Base-by-base conservation (phyloP, 2,329 filamentous ascomycete genomes). In the Aspergillus aculeatinus region DNA sequence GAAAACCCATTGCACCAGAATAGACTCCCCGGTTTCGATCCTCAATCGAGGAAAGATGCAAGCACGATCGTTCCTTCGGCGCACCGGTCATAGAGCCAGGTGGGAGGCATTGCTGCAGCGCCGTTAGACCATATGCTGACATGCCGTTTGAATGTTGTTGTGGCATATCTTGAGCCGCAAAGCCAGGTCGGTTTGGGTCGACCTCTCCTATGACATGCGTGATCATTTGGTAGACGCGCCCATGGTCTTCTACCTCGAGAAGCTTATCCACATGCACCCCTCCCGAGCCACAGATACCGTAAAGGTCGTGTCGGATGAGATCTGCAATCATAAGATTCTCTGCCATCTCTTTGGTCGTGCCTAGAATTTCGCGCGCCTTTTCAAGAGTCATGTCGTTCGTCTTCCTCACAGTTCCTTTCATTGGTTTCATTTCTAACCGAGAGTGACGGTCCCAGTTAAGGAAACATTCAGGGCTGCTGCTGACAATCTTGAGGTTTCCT, bases 261-360 rank as follows among this genome's bases (percentile, higher is more conserved):
- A 97, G 80, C 58, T 92, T 88, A 14, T 88, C 86, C 1, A 96
- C 92, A 5, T 79, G 74, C 1, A 97, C 92, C 60, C 85, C 84
- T 0, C 87, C 88, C 1, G 89, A 84, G 5, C 90, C 91, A 62
- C 89, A 91, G 9, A 96, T 87, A n/a, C 88, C 87, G 74, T 96
- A 90, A 12, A 98, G 81, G 74, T 98, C 94, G 71, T 98, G 94
- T 0, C 94, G 86, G n/a, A 97, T 95, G 1, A 98, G 82, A 74
- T 98, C 94, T 2, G 96, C 93, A 68, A 98, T 97, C 95, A 98
- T 98, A 25, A 98, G 83, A 71, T 98, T 98, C 79, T 98, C 94
- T 0, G 94, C 94, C 68, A 91, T 88, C 75, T 98, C 95, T 74
- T 98, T 98, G 23, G 90, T 89, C 0, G 91, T 84, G 59, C 89